Evolutionary conservation across 306 rosid genomes (phyloP).

Genomic region (Trichosanthes cucumerina): DNA sequence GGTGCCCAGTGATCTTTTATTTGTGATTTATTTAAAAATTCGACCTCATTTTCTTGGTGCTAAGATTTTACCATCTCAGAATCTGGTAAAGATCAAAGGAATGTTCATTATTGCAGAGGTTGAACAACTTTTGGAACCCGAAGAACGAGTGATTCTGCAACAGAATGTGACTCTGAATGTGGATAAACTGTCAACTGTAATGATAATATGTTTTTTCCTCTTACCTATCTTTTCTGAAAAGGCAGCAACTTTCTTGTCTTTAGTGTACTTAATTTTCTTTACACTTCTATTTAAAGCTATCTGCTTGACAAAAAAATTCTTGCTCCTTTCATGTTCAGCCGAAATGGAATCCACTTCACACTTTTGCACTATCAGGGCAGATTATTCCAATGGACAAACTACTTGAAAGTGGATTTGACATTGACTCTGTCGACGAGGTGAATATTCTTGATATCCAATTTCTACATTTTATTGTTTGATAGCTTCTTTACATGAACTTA

Average conservation of each 20-base stretch:
- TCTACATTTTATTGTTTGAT: not conserved
- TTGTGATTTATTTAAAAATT: not conserved
- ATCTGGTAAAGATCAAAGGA: not conserved
- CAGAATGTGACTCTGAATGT: slow-evolving; percentile 52
- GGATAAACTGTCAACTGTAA: slow-evolving; percentile 63
- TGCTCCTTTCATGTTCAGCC: slow-evolving; percentile 28
- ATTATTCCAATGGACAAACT: slow-evolving; percentile 56
- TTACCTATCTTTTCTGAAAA: not conserved
- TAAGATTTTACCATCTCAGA: not conserved
- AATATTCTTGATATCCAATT: slow-evolving; percentile 11
- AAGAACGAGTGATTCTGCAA: slow-evolving; percentile 61
- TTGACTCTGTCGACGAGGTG: slow-evolving; percentile 50
- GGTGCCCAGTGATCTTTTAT: not conserved
- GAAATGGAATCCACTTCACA: slow-evolving; percentile 77
- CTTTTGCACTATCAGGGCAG: slow-evolving; percentile 65
- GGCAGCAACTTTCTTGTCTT: not conserved
- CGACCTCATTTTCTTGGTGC: not conserved
- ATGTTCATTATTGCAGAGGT: slow-evolving; percentile 46
- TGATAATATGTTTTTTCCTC: not conserved
- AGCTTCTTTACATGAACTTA: slow-evolving; percentile 1
- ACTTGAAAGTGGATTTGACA: slow-evolving; percentile 53
- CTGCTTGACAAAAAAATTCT: slow-evolving; percentile 10
- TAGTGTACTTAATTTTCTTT: not conserved
- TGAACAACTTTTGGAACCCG: slow-evolving; percentile 73
- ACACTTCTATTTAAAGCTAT: not conserved